These are phyloP conservation scores for Calocybe gangraenosa DNA, from an alignment of 768 basidiomycete species.

Conservation along the genomic window DNA sequence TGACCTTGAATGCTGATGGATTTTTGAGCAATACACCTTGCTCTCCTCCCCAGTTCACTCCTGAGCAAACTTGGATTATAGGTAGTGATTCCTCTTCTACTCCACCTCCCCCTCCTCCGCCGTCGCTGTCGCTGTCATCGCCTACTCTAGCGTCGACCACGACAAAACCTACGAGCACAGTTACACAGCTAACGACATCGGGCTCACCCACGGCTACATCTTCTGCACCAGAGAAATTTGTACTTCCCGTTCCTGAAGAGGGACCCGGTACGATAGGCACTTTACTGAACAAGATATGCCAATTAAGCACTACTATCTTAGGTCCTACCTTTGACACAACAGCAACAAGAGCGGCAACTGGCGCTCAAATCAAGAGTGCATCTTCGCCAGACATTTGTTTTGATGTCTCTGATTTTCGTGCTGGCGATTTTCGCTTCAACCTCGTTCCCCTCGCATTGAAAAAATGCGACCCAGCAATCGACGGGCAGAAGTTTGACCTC, in stretches of 20 bases:
- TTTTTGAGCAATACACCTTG: slow-evolving; percentile 24
- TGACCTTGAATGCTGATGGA: slow-evolving; percentile 21
- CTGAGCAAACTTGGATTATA: slow-evolving; percentile 23
- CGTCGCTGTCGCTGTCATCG: neutral
- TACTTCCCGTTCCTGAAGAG: slow-evolving; percentile 16
- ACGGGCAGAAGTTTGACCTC: slow-evolving; percentile 29
- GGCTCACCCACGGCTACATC: slow-evolving; percentile 1
- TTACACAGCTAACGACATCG: neutral
- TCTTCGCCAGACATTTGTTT: slow-evolving; percentile 23
- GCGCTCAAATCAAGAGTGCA: slow-evolving; percentile 17
- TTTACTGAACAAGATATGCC: neutral
- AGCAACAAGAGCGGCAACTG: slow-evolving; percentile 20
- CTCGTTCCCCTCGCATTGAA: slow-evolving; percentile 25
- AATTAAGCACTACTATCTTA: neutral
- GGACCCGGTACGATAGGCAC: slow-evolving; percentile 12
- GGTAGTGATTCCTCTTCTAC: slow-evolving; percentile 1
- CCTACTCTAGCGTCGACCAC: neutral
- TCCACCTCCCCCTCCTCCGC: neutral
- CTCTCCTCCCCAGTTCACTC: slow-evolving; percentile 21
- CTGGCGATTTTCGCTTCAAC: slow-evolving; percentile 27
- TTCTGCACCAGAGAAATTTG: slow-evolving; percentile 12
- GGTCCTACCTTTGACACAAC: slow-evolving; percentile 20
- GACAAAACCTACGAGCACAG: neutral
- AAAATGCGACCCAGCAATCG: slow-evolving; percentile 21
- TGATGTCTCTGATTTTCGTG: slow-evolving; percentile 26